phyloP scores from a whole-genome alignment of 2,329 filamentous ascomycete genomes.

The Claviceps sp. region DNA sequence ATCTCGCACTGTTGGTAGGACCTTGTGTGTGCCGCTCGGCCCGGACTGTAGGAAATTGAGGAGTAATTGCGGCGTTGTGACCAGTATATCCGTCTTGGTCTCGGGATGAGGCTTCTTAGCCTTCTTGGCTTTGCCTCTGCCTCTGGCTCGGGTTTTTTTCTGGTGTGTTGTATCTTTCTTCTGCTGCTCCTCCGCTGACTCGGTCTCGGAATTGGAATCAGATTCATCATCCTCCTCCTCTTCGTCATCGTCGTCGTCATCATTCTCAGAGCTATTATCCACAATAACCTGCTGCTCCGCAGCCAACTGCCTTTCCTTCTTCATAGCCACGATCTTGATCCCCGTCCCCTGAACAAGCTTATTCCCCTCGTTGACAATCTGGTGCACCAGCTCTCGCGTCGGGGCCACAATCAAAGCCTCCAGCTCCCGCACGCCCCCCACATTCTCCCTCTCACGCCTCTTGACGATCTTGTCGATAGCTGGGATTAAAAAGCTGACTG shows the following conservation, averaged over 20 bases:
- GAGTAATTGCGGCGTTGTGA: constrained; percentile 44
- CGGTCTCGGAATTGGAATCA: neutral
- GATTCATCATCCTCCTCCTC: neutral
- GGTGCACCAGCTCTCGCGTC: constrained; percentile 64
- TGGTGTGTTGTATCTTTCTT: constrained; percentile 22
- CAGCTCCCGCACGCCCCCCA: constrained; percentile 31
- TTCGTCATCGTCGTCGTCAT: neutral
- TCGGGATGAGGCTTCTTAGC: constrained; percentile 13
- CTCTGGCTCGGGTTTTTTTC: constrained; percentile 20
- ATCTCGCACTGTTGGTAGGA: constrained; percentile 54
- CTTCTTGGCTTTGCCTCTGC: constrained; percentile 13
- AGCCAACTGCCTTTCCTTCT: constrained; percentile 65
- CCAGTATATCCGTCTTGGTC: constrained; percentile 24
- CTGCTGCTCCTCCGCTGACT: constrained; percentile 23
- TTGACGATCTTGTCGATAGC: constrained; percentile 64
- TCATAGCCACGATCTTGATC: constrained; percentile 68
- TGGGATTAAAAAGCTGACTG: constrained; percentile 81
- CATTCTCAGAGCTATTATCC: constrained; percentile 25
- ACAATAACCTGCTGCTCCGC: constrained; percentile 27
- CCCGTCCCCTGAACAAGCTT: constrained; percentile 68
- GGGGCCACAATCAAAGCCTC: constrained; percentile 62
- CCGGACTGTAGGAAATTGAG: constrained; percentile 53
- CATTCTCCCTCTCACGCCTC: constrained; percentile 33
- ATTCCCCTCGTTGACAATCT: constrained; percentile 74
- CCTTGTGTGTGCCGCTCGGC: constrained; percentile 30